Percentiles rank a stretch among this genome's conserved stretches.
phyloP scores from a whole-genome alignment of 2,329 filamentous ascomycete species.

The Hymenoscyphus salicellus region DNA sequence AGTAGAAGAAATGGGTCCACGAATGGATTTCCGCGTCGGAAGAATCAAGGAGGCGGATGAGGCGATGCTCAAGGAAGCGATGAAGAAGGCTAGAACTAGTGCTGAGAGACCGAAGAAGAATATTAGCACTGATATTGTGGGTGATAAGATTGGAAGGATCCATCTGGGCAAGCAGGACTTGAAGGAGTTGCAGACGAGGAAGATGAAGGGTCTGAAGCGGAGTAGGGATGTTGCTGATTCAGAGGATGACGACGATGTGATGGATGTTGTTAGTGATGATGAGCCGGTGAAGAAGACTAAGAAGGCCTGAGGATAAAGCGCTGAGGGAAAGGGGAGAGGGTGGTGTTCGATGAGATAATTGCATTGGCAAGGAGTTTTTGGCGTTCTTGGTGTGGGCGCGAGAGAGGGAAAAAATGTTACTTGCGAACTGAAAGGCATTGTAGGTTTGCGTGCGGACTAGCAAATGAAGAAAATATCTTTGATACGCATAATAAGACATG shows the following conservation, averaged over 20 bases:
- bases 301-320: slow-evolving; percentile 21
- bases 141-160: slow-evolving; percentile 93
- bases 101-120: slow-evolving; percentile 94
- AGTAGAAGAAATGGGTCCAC: slow-evolving; percentile 90
- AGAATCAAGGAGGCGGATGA: slow-evolving; percentile 75
- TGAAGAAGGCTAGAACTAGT: slow-evolving; percentile 75
- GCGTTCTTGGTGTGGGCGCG: background rate
- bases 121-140: slow-evolving; percentile 83
- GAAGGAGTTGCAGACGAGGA: slow-evolving; percentile 81
- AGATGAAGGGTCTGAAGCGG: slow-evolving; percentile 98
- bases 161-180: slow-evolving; percentile 91
- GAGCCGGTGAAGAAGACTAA: slow-evolving; percentile 33
- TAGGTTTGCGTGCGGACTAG: background rate
- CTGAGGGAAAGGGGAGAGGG: no score
- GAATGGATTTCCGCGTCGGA: slow-evolving; percentile 87
- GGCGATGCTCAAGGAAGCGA: slow-evolving; percentile 79
- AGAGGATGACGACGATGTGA: slow-evolving; percentile 47
- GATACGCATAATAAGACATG: background rate
- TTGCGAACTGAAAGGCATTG: background rate
- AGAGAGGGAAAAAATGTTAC: background rate
- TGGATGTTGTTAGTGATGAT: slow-evolving; percentile 43
- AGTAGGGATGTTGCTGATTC: slow-evolving; percentile 61
- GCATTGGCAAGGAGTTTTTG: background rate
- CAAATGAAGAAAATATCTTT: background rate
- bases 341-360: background rate